A percentile compares a stretch with the other conserved stretches of the same genome.
Evolutionary conservation across 1,284 basidiomycete genomes (phyloP).

Genomic region (Cryptococcus sp.): DNA sequence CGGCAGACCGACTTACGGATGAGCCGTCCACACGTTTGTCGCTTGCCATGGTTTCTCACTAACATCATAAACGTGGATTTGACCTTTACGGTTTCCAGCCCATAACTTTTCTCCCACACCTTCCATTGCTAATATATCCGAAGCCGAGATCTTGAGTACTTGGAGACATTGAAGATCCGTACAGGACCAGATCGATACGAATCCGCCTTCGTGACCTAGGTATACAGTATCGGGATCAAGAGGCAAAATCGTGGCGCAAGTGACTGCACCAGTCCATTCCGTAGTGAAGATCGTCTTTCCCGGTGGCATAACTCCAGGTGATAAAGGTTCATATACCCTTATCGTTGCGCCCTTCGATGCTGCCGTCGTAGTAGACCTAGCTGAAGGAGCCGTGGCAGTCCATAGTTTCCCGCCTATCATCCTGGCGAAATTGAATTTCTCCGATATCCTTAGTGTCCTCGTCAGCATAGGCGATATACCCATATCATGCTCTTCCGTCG

Average conservation of each 20-base stretch:
- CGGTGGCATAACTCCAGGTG: constrained; percentile 46
- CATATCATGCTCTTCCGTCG: constrained; percentile 20
- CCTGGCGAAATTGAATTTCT: constrained; percentile 73
- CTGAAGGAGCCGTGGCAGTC: constrained; percentile 55
- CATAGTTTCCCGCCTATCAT: constrained; percentile 71
- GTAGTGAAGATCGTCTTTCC: constrained; percentile 52
- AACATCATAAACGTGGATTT: constrained; percentile 79
- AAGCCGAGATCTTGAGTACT: constrained; percentile 66
- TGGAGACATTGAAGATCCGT: constrained; percentile 29
- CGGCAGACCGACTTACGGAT: constrained; percentile 48
- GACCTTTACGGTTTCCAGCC: constrained; percentile 76
- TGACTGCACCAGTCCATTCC: constrained; percentile 64
- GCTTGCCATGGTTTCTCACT: constrained; percentile 67
- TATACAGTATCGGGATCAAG: constrained; percentile 65
- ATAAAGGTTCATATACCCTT: constrained; percentile 64
- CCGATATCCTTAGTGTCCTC: constrained; percentile 67
- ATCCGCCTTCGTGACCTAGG: constrained; percentile 91
- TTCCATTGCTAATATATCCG: constrained; percentile 70
- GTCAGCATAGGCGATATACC: constrained; percentile 47
- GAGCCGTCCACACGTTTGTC: constrained; percentile 86
- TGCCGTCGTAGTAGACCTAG: constrained; percentile 39
- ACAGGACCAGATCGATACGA: constrained; percentile 67
- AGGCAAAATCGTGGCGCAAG: constrained; percentile 71
- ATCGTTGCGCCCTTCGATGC: constrained; percentile 63
- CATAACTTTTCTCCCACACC: constrained; percentile 77